These are phyloP conservation scores for Calonectria pseudoturangicola DNA, from an alignment of 2,329 filamentous ascomycete species.

Conservation along the genomic window DNA sequence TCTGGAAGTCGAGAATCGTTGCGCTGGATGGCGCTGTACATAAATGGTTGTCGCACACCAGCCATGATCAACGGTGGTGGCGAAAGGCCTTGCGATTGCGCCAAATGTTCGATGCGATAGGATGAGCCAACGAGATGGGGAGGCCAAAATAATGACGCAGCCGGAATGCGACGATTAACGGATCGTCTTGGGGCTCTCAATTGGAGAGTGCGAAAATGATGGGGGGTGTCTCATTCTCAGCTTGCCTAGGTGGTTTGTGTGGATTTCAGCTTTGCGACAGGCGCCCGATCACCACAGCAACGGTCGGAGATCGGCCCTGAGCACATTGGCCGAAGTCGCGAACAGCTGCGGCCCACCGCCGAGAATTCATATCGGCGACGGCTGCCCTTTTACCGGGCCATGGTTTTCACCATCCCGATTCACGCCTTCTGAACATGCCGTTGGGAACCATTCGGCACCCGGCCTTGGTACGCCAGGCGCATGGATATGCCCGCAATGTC, in stretches of 20 bases:
- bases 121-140: conserved; percentile 23
- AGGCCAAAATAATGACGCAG: not conserved
- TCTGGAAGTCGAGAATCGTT: conserved; percentile 72
- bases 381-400: conserved; percentile 19
- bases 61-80: conserved; percentile 47
- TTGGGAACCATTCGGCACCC: conserved; percentile 35
- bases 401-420: conserved; percentile 8
- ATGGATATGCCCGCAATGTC: conserved; percentile 20
- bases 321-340: conserved; percentile 33
- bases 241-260: conserved; percentile 43
- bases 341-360: conserved; percentile 26
- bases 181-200: conserved; percentile 2
- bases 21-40: conserved; percentile 77
- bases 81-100: conserved; percentile 38
- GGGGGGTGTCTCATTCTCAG: conserved; percentile 44
- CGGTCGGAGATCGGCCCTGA: conserved; percentile 43
- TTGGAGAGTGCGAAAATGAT: conserved; percentile 35
- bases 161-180: conserved; percentile 2
- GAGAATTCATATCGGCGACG: conserved; percentile 33
- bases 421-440: conserved; percentile 37
- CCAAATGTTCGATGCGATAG: conserved; percentile 23
- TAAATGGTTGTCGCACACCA: conserved; percentile 74
- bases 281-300: conserved; percentile 54
- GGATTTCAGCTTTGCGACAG: conserved; percentile 31
- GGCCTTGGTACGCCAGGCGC: conserved; percentile 18